These are phyloP conservation scores for Cephalotrichum gorgonifer DNA, from an alignment of 2,329 filamentous ascomycete genomes.

Conservation along the genomic window DNA sequence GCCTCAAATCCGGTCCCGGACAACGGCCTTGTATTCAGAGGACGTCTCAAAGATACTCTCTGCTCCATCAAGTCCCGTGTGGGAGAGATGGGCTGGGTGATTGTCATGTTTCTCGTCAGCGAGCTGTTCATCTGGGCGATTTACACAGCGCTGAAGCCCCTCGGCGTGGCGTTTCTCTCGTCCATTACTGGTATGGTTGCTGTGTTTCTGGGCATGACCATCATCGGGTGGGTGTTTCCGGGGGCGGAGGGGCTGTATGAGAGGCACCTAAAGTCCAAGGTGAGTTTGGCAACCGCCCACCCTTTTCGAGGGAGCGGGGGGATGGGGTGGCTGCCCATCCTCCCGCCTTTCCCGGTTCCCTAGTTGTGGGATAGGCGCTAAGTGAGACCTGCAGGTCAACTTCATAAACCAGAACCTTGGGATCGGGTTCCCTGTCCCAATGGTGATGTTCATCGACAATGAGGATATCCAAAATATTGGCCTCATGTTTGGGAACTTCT, in stretches of 20 bases:
- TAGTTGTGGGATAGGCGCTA: background rate
- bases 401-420: slow-evolving; percentile 41
- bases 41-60: no score
- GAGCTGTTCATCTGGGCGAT: slow-evolving; percentile 36
- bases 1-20: no score
- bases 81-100: slow-evolving; percentile 13
- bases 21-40: no score
- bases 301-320: no score
- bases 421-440: slow-evolving; percentile 37
- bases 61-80: background rate
- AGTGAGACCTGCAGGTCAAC: slow-evolving; percentile 25
- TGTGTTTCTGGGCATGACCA: slow-evolving; percentile 24
- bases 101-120: slow-evolving; percentile 26
- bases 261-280: slow-evolving; percentile 21
- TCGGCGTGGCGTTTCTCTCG: slow-evolving; percentile 30
- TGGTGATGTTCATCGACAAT: slow-evolving; percentile 32
- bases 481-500: slow-evolving; percentile 30
- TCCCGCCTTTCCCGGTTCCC: no score
- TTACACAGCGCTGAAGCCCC: slow-evolving; percentile 21
- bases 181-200: slow-evolving; percentile 36
- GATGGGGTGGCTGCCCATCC: no score
- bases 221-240: slow-evolving; percentile 10
- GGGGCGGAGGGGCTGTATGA: slow-evolving; percentile 17
- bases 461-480: slow-evolving; percentile 26
- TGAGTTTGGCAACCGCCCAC: slow-evolving; percentile 9